Percentiles rank a stretch among this genome's conserved stretches.
phyloP scores from a whole-genome alignment of 768 basidiomycete species.

The Tricholoma furcatifolium region DNA sequence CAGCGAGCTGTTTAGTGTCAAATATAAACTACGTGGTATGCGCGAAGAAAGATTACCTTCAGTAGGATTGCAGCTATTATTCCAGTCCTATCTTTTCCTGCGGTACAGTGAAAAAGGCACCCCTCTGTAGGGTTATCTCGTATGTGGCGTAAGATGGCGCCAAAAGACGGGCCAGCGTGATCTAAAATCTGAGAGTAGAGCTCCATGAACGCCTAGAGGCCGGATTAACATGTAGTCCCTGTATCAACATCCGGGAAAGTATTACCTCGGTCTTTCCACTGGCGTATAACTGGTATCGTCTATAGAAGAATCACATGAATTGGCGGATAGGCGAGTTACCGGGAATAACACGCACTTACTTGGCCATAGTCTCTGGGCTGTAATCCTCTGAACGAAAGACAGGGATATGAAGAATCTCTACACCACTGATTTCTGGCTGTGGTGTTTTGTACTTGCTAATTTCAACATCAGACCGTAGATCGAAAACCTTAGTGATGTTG shows the following conservation, averaged over 20 bases:
- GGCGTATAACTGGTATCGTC: constrained; percentile 73
- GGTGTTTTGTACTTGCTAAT: constrained; percentile 72
- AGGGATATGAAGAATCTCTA: constrained; percentile 59
- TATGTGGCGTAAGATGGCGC: constrained; percentile 70
- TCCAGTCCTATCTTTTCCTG: constrained; percentile 84
- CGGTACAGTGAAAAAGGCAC: constrained; percentile 79
- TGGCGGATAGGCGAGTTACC: constrained; percentile 15
- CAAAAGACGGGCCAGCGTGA: constrained; percentile 66
- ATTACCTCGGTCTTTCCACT: constrained; percentile 76
- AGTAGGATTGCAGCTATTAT: constrained; percentile 71
- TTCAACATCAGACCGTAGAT: constrained; percentile 79
- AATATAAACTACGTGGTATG: background rate
- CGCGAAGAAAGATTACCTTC: constrained; percentile 42
- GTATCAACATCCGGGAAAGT: background rate
- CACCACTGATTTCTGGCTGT: constrained; percentile 60
- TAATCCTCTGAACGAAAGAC: constrained; percentile 77
- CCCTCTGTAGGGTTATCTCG: constrained; percentile 65
- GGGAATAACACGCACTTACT: constrained; percentile 55
- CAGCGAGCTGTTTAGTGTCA: constrained; percentile 55
- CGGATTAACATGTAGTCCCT: background rate
- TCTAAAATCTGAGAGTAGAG: constrained; percentile 81
- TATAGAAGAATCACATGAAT: constrained; percentile 30
- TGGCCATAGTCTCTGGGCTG: constrained; percentile 82
- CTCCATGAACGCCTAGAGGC: constrained; percentile 69
- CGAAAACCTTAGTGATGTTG: constrained; percentile 68